These are phyloP conservation scores for Monsonia emarginata DNA, from an alignment of 441 rosid genomes.

Conservation along the genomic window DNA sequence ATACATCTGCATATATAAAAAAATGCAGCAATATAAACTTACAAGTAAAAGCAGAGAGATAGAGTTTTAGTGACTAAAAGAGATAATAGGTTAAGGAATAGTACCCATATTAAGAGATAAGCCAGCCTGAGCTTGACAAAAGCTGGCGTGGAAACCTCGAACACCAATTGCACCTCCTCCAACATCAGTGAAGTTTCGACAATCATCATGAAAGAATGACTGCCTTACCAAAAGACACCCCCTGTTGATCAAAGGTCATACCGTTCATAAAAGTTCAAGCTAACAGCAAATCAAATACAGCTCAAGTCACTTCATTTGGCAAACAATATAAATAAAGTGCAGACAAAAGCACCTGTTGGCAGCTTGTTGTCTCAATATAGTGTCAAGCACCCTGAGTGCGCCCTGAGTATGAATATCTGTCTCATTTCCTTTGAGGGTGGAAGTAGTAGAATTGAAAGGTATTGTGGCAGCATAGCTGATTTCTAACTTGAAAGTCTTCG, in stretches of 20 bases:
- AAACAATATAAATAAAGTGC: neutral
- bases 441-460: slow-evolving; percentile 45
- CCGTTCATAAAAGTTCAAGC: slow-evolving; percentile 8
- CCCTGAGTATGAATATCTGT: slow-evolving; percentile 42
- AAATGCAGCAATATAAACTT: slow-evolving; percentile 6
- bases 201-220: slow-evolving; percentile 63
- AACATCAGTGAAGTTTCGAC: slow-evolving; percentile 37
- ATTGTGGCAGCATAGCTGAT: slow-evolving; percentile 51
- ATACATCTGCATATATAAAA: slow-evolving; percentile 43
- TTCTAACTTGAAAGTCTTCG: slow-evolving; percentile 49
- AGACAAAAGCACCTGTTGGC: slow-evolving; percentile 40
- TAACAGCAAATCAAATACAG: slow-evolving; percentile 8
- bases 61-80: neutral
- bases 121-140: slow-evolving; percentile 72
- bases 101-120: slow-evolving; percentile 78
- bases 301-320: neutral
- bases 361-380: slow-evolving; percentile 73
- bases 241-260: slow-evolving; percentile 31
- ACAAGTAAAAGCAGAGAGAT: neutral
- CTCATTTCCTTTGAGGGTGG: slow-evolving; percentile 39
- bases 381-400: slow-evolving; percentile 75
- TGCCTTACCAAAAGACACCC: slow-evolving; percentile 86
- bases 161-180: slow-evolving; percentile 65
- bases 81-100: slow-evolving; percentile 13
- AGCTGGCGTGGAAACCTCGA: slow-evolving; percentile 78